These are phyloP conservation scores for Xanthoparmelia taractica DNA, from an alignment of 495 filamentous ascomycete species.

Conservation along the genomic window DNA sequence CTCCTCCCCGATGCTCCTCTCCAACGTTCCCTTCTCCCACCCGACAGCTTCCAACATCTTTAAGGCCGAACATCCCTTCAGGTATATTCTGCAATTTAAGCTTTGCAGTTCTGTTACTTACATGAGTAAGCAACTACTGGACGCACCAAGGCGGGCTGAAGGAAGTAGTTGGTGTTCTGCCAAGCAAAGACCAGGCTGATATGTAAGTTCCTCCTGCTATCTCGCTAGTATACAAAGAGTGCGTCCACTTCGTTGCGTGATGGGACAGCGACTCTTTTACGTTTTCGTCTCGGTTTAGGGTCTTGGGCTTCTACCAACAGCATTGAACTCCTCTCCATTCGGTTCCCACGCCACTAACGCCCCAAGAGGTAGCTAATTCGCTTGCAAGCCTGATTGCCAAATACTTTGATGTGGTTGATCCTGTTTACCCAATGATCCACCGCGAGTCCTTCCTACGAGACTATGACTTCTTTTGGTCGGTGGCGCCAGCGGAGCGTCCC, in stretches of 20 bases:
- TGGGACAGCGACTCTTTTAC: neutral
- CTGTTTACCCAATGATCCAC: slow-evolving; percentile 66
- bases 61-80: slow-evolving; percentile 31
- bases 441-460: slow-evolving; percentile 58
- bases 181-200: slow-evolving; percentile 63
- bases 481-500: slow-evolving; percentile 43
- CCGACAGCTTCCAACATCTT: slow-evolving; percentile 60
- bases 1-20: slow-evolving; percentile 45
- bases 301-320: neutral
- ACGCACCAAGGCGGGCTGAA: slow-evolving; percentile 61
- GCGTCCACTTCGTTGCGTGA: neutral
- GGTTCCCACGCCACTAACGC: neutral
- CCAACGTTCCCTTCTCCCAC: slow-evolving; percentile 57
- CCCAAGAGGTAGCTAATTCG: slow-evolving; percentile 1
- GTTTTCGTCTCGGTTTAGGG: neutral
- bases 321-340: neutral
- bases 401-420: slow-evolving; percentile 68
- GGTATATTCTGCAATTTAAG: neutral
- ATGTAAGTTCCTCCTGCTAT: slow-evolving; percentile 33
- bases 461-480: slow-evolving; percentile 62
- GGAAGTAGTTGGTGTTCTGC: slow-evolving; percentile 62
- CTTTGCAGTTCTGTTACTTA: slow-evolving; percentile 52
- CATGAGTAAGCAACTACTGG: slow-evolving; percentile 68
- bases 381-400: slow-evolving; percentile 43
- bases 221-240: neutral